Percentiles rank a stretch among this genome's conserved stretches.
phyloP scores from a whole-genome alignment of 1,284 basidiomycete genomes.

The Blastosporella zonata region DNA sequence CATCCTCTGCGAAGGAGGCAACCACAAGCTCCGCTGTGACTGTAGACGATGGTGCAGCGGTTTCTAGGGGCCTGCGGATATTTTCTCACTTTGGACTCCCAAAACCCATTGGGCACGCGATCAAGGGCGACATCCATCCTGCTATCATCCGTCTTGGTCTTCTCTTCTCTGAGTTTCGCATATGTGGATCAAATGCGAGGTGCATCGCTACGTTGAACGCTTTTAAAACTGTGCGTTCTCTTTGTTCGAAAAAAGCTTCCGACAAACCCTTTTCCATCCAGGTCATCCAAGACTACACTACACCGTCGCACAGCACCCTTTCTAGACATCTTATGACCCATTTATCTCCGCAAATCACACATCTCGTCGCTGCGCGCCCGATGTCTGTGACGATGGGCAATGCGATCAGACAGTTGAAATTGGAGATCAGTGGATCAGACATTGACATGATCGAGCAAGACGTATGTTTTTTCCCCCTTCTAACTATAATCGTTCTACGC shows the following conservation, averaged over 20 bases:
- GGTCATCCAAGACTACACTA: slow-evolving; percentile 87
- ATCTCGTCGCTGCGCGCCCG: slow-evolving; percentile 82
- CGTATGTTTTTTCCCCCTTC: slow-evolving; percentile 56
- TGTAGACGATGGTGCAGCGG: slow-evolving; percentile 19
- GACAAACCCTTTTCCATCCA: slow-evolving; percentile 28
- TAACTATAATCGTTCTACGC: slow-evolving; percentile 1
- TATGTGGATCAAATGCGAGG: slow-evolving; percentile 84
- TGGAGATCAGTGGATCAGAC: slow-evolving; percentile 91
- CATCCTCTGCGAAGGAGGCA: slow-evolving; percentile 20
- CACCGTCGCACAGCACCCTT: slow-evolving; percentile 79
- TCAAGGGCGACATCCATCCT: slow-evolving; percentile 83
- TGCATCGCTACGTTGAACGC: slow-evolving; percentile 85
- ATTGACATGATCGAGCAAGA: slow-evolving; percentile 94
- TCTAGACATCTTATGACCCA: slow-evolving; percentile 86
- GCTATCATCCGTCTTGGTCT: slow-evolving; percentile 75
- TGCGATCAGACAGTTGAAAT: slow-evolving; percentile 91
- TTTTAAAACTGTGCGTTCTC: slow-evolving; percentile 71
- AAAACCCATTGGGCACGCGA: slow-evolving; percentile 51
- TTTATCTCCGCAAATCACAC: slow-evolving; percentile 87
- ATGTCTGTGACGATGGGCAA: slow-evolving; percentile 97
- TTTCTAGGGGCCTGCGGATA: slow-evolving; percentile 63
- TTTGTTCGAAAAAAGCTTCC: slow-evolving; percentile 2
- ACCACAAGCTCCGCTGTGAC: slow-evolving; percentile 5
- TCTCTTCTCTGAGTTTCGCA: slow-evolving; percentile 82
- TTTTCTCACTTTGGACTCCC: slow-evolving; percentile 81